Conservation (phyloP, 495 filamentous ascomycete species). For the Talaromyces nanjingensis region DNA sequence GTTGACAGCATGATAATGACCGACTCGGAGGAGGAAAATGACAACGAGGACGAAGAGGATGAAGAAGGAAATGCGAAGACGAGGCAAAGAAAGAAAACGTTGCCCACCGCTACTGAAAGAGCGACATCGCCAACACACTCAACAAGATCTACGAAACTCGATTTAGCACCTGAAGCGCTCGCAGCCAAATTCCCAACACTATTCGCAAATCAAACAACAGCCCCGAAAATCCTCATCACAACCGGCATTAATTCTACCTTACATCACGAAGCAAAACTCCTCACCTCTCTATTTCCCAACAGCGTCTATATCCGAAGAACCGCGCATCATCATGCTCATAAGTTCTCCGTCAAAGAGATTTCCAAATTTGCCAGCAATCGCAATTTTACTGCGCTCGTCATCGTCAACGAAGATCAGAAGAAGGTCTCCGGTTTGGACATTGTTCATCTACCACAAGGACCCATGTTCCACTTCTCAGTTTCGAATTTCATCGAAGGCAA, state of each 20-base stretch:
- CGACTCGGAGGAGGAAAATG: conserved; percentile 39
- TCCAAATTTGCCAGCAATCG: conserved; percentile 74
- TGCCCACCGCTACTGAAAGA: conserved; percentile 46
- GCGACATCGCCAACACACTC: conserved; percentile 52
- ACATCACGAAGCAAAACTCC: conserved; percentile 69
- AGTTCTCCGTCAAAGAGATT: conserved; percentile 87
- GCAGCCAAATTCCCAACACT: conserved; percentile 74
- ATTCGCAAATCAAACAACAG: conserved; percentile 51
- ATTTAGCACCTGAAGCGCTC: conserved; percentile 61
- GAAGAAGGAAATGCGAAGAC: conserved; percentile 21
- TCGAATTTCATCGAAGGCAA: conserved; percentile 81
- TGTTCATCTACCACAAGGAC: conserved; percentile 74
- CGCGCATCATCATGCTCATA: conserved; percentile 70
- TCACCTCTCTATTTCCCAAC: conserved; percentile 80
- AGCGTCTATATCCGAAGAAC: conserved; percentile 79
- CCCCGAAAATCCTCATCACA: conserved; percentile 82
- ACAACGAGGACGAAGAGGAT: conserved; percentile 35
- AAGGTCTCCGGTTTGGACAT: conserved; percentile 68
- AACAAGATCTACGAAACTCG: conserved; percentile 62
- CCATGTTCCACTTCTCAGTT: conserved; percentile 82
- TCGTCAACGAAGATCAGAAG: conserved; percentile 83
- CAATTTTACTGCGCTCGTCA: conserved; percentile 69
- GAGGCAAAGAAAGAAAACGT: conserved; percentile 23
- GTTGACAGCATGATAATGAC: conserved; percentile 65
- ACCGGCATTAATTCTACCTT: conserved; percentile 79